A percentile compares a stretch with the other conserved stretches of the same genome.
Evolutionary conservation across 495 filamentous ascomycete species (phyloP).

Genomic region (Chlorociboria aeruginascens): DNA sequence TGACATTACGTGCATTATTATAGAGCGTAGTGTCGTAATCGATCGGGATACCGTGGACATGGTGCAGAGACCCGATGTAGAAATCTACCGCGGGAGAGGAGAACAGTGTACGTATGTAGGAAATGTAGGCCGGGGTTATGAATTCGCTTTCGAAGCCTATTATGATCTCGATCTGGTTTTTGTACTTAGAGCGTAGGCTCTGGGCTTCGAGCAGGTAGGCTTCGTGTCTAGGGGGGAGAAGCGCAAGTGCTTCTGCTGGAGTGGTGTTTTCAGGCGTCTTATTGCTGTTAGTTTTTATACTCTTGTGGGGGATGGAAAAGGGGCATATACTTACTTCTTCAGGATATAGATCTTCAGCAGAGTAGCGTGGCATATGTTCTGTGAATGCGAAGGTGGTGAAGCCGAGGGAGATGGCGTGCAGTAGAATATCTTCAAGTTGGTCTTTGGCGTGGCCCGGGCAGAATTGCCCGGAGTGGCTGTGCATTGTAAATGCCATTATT

Average conservation of each 20-base stretch:
- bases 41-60: constrained; percentile 75
- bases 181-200: constrained; percentile 59
- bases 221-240: constrained; percentile 44
- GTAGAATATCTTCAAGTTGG: constrained; percentile 71
- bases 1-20: constrained; percentile 36
- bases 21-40: constrained; percentile 70
- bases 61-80: constrained; percentile 86
- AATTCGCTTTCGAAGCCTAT: constrained; percentile 91
- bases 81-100: constrained; percentile 59
- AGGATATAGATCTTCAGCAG: constrained; percentile 69
- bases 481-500: constrained; percentile 92
- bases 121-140: constrained; percentile 56
- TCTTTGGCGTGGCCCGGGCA: constrained; percentile 80
- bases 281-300: constrained; percentile 8
- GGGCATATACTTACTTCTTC: constrained; percentile 56
- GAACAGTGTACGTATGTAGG: constrained; percentile 46
- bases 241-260: constrained; percentile 16
- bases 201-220: constrained; percentile 60
- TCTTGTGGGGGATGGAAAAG: constrained; percentile 9
- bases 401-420: constrained; percentile 61
- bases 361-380: constrained; percentile 88
- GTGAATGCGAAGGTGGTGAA: constrained; percentile 80
- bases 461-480: constrained; percentile 96
- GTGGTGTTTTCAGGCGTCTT: constrained; percentile 11
- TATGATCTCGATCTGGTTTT: constrained; percentile 59